A percentile compares a stretch with the other conserved stretches of the same genome.
Evolutionary conservation across 768 basidiomycete genomes (phyloP).

Genomic region (Macrolepiota albuminosa): DNA sequence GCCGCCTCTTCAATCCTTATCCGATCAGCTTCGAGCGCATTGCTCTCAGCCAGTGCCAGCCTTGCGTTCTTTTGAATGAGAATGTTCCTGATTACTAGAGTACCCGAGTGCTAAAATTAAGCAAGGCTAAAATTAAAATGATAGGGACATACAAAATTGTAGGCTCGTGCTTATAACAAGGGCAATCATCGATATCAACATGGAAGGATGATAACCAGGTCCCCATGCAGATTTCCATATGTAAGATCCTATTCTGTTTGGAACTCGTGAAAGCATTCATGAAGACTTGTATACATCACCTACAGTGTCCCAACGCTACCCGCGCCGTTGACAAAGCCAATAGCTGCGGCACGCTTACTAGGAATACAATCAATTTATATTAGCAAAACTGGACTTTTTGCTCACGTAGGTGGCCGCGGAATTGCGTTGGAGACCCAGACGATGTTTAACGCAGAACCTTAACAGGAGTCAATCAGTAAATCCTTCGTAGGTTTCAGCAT

Average conservation of each 20-base stretch:
- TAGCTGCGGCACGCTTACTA: conserved; percentile 51
- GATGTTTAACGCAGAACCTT: conserved; percentile 40
- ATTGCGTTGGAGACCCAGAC: conserved; percentile 62
- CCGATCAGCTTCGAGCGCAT: conserved; percentile 33
- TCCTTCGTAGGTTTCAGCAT: neutral
- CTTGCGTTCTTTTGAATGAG: conserved; percentile 44
- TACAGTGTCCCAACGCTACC: conserved; percentile 56
- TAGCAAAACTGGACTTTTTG: neutral
- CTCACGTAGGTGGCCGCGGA: conserved; percentile 55
- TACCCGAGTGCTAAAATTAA: neutral
- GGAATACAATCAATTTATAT: neutral
- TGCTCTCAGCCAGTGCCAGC: conserved; percentile 41
- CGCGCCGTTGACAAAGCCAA: conserved; percentile 55
- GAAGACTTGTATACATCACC: conserved; percentile 7
- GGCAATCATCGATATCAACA: conserved; percentile 40
- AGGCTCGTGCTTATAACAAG: conserved; percentile 25
- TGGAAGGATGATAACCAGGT: conserved; percentile 55
- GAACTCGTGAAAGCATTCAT: neutral
- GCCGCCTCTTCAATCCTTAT: conserved; percentile 53
- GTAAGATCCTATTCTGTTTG: conserved; percentile 48
- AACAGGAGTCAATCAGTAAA: neutral
- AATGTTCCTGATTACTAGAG: conserved; percentile 32
- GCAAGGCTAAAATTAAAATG: no score
- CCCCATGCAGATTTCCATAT: conserved; percentile 56
- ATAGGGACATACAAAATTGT: conserved; percentile 14